These are phyloP conservation scores for Nakazawaea wickerhamii DNA, from an alignment of 805 yeast genomes.

Conservation along the genomic window DNA sequence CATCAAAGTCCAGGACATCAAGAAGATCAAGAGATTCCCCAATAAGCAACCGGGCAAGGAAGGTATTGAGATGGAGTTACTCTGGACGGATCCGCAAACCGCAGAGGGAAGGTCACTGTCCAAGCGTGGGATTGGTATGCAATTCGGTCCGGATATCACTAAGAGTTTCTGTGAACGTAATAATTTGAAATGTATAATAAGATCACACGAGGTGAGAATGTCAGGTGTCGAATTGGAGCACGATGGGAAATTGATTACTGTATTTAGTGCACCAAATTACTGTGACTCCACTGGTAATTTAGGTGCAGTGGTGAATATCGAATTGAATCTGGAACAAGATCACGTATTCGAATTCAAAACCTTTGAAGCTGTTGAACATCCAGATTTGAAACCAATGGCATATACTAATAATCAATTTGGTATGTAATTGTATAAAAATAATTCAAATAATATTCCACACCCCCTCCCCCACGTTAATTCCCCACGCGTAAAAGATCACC, in stretches of 20 bases:
- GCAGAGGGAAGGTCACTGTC: slow-evolving; percentile 77
- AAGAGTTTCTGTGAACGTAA: slow-evolving; percentile 68
- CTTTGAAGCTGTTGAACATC: slow-evolving; percentile 84
- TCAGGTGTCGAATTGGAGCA: slow-evolving; percentile 88
- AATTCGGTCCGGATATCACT: slow-evolving; percentile 96
- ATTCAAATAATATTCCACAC: background rate
- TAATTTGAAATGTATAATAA: slow-evolving; percentile 68
- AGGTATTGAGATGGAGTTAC: slow-evolving; percentile 91
- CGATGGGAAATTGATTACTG: slow-evolving; percentile 79
- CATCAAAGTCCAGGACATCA: slow-evolving; percentile 68
- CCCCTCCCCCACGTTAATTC: too few species aligned
- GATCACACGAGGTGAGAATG: slow-evolving; percentile 95
- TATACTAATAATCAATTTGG: slow-evolving; percentile 52
- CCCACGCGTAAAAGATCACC: too few species aligned
- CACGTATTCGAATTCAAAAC: slow-evolving; percentile 48
- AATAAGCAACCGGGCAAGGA: slow-evolving; percentile 78
- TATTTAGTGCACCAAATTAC: slow-evolving; percentile 97
- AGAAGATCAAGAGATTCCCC: slow-evolving; percentile 61
- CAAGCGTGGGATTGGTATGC: slow-evolving; percentile 92
- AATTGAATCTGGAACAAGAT: slow-evolving; percentile 38
- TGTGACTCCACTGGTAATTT: slow-evolving; percentile 88
- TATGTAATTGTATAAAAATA: slow-evolving; percentile 16
- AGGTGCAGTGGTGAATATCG: slow-evolving; percentile 83
- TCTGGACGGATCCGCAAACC: slow-evolving; percentile 96
- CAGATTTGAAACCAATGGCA: slow-evolving; percentile 92